Percentiles rank a stretch among this genome's conserved stretches.
These are phyloP conservation scores for Aureobasidium sp. DNA, from an alignment of 2,329 filamentous ascomycete species.

Conservation along the genomic window DNA sequence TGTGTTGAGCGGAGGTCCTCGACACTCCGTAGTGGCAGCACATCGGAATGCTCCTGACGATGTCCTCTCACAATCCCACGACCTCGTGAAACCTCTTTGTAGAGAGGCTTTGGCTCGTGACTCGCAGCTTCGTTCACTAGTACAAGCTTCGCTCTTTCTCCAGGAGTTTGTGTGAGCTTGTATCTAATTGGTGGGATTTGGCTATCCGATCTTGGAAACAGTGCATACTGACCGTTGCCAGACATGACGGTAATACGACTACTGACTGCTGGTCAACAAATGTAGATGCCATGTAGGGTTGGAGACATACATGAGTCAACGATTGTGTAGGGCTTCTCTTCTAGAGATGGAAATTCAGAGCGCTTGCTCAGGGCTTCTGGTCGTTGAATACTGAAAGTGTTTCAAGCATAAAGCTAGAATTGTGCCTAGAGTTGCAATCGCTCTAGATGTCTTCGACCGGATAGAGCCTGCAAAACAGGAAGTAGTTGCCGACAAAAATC, in stretches of 20 bases:
- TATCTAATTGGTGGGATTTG: slow-evolving; percentile 1
- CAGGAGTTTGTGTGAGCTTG: slow-evolving; percentile 1
- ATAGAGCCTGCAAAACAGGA: not conserved
- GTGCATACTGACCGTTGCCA: not conserved
- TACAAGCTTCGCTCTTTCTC: not conserved
- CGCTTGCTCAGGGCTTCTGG: not conserved
- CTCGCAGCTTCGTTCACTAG: not conserved
- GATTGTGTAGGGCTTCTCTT: not conserved
- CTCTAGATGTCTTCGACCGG: not conserved
- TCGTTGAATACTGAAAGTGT: not conserved
- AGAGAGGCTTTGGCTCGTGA: not conserved
- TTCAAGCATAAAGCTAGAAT: not conserved
- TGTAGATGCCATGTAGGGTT: not conserved
- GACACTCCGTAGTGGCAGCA: not conserved
- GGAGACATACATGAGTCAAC: not conserved
- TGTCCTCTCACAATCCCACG: not conserved
- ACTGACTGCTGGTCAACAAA: not conserved
- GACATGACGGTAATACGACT: not conserved
- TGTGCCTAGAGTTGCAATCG: not conserved
- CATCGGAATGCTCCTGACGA: slow-evolving; percentile 1
- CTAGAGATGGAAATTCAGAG: not conserved
- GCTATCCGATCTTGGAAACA: slow-evolving; percentile 5
- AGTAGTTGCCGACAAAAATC: not conserved
- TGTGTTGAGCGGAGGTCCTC: not conserved
- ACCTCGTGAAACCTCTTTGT: slow-evolving; percentile 1